These are phyloP conservation scores for Hericium coralloides DNA, from an alignment of 768 basidiomycete species.

Conservation along the genomic window DNA sequence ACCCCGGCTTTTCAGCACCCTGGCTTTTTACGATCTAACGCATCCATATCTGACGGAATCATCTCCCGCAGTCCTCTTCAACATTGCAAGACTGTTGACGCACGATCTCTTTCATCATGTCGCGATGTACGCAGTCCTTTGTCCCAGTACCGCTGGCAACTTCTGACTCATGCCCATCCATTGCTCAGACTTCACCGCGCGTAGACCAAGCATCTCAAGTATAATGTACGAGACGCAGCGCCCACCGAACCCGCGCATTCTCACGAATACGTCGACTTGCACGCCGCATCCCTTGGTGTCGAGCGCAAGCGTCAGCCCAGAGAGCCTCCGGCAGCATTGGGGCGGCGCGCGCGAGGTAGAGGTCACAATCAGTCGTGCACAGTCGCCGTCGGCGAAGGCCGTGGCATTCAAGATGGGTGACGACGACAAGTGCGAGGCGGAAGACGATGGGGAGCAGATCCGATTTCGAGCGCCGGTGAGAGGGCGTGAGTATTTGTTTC, in stretches of 20 bases:
- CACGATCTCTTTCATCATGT: background rate
- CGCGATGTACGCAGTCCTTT: background rate
- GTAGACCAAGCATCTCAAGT: background rate
- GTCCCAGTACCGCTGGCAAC: background rate
- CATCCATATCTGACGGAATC: too few species aligned
- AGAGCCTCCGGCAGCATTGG: background rate
- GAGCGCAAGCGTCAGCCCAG: background rate
- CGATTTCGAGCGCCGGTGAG: background rate
- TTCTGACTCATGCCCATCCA: background rate
- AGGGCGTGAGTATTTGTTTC: background rate
- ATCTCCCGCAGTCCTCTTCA: too few species aligned
- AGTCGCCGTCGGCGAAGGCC: background rate
- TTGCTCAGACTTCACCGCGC: background rate
- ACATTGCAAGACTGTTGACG: too few species aligned
- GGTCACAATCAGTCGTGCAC: background rate
- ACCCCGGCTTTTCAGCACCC: too few species aligned
- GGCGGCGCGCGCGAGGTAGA: background rate
- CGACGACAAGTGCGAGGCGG: background rate
- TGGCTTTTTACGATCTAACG: too few species aligned
- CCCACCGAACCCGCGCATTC: background rate
- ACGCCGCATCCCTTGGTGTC: background rate
- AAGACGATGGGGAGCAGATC: background rate
- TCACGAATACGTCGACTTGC: background rate
- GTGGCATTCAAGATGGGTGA: background rate
- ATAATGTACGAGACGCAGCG: background rate